Conservation (phyloP, 2,329 filamentous ascomycete species). For the Phaeosphaeria sp. region DNA sequence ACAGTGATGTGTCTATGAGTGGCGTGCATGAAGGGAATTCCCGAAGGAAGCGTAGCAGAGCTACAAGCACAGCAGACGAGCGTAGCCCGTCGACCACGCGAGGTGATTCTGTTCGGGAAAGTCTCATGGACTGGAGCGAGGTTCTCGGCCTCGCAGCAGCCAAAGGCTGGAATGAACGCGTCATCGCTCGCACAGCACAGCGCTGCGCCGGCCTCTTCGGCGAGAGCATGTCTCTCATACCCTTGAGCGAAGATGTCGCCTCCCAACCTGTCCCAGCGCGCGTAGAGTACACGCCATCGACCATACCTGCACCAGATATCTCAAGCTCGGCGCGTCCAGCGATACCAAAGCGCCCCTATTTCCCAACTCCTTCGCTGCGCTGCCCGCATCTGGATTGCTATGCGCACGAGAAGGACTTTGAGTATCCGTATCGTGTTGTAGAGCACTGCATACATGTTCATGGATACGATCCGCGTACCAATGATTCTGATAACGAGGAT, state of each 20-base stretch:
- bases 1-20: neutral
- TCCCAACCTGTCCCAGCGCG: constrained; percentile 31
- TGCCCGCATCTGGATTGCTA: constrained; percentile 45
- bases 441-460: constrained; percentile 58
- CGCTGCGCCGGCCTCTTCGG: constrained; percentile 79
- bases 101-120: constrained; percentile 17
- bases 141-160: constrained; percentile 80
- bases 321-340: neutral
- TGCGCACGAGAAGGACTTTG: constrained; percentile 33
- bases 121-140: constrained; percentile 76
- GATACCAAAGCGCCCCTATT: constrained; percentile 32
- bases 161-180: constrained; percentile 69
- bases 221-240: constrained; percentile 71
- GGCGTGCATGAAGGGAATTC: neutral
- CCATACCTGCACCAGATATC: constrained; percentile 21
- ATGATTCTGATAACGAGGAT: constrained; percentile 54
- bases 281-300: constrained; percentile 45
- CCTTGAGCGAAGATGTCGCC: constrained; percentile 54
- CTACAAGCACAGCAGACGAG: constrained; percentile 12
- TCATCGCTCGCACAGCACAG: constrained; percentile 71
- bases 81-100: constrained; percentile 16
- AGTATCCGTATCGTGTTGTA: constrained; percentile 36
- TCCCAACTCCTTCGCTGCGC: constrained; percentile 29
- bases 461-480: constrained; percentile 48
- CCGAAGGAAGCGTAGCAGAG: constrained; percentile 19